Evolutionary conservation across 2,329 filamentous ascomycete species (phyloP).

Genomic region (Eutypella sp.): DNA sequence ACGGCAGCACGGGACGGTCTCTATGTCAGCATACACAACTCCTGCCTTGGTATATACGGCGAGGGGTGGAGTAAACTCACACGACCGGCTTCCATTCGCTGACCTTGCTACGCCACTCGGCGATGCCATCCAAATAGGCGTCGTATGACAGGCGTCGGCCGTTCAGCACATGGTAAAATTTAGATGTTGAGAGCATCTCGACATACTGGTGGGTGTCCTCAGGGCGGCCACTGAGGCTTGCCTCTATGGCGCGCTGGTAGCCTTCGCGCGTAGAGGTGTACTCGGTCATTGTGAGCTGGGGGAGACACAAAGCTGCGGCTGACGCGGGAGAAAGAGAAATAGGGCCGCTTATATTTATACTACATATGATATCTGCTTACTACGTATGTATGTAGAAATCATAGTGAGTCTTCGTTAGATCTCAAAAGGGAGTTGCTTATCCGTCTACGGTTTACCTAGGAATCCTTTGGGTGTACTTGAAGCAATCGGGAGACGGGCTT

Average conservation of each 20-base stretch:
- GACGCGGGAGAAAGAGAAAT: too few species aligned
- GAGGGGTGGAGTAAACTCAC: slow-evolving; percentile 12
- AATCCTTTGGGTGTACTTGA: too few species aligned
- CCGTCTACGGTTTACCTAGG: too few species aligned
- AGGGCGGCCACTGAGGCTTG: slow-evolving; percentile 13
- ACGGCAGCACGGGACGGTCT: not conserved
- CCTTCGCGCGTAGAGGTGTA: slow-evolving; percentile 20
- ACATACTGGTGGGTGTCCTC: slow-evolving; percentile 11
- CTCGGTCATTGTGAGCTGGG: slow-evolving; percentile 20
- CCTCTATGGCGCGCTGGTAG: slow-evolving; percentile 21
- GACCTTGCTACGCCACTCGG: slow-evolving; percentile 22
- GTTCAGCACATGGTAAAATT: slow-evolving; percentile 21
- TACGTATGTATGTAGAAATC: too few species aligned
- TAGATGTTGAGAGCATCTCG: slow-evolving; percentile 6
- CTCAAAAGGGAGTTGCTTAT: too few species aligned
- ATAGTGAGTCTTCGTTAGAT: too few species aligned
- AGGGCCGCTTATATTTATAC: too few species aligned
- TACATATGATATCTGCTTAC: too few species aligned
- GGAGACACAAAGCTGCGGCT: too few species aligned
- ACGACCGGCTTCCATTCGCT: slow-evolving; percentile 23
- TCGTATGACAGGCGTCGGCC: slow-evolving; percentile 16
- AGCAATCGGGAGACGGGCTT: too few species aligned
- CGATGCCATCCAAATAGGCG: slow-evolving; percentile 17
- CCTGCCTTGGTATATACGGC: not conserved
- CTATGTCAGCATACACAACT: not conserved